A percentile compares a stretch with the other conserved stretches of the same genome.
Evolutionary conservation across 495 filamentous ascomycete genomes (phyloP).

Genomic region (Aspergillus incahuasiensis): DNA sequence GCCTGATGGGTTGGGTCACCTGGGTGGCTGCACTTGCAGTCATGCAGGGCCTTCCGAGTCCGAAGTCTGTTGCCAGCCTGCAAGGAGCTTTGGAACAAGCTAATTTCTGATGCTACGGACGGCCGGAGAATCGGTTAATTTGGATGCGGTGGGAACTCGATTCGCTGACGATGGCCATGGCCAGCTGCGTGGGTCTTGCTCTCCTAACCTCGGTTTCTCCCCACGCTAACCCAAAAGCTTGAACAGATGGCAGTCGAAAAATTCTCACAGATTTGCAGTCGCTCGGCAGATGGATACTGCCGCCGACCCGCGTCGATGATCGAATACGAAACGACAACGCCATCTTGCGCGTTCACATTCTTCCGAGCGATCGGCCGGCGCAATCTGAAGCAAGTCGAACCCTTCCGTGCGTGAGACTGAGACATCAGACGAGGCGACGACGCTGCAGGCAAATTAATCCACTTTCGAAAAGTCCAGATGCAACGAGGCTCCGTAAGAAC

Average conservation of each 20-base stretch:
- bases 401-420: background rate
- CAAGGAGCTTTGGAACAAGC: conserved; percentile 2
- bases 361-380: background rate
- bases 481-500: background rate
- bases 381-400: background rate
- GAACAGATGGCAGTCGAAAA: background rate
- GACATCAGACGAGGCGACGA: too few relatives aligned
- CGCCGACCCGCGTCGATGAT: background rate
- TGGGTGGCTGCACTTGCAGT: background rate
- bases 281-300: background rate
- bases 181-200: background rate
- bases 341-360: background rate
- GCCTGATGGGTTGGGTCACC: background rate
- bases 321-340: background rate
- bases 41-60: background rate
- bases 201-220: background rate
- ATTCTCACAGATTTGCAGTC: background rate
- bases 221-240: conserved; percentile 4
- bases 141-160: background rate
- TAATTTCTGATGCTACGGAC: conserved; percentile 7
- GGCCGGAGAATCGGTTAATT: conserved; percentile 8
- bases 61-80: background rate
- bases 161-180: background rate
- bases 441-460: background rate
- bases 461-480: background rate